Base-by-base conservation (phyloP, 306 rosid genomes). In the Luffa aegyptiaca region DNA sequence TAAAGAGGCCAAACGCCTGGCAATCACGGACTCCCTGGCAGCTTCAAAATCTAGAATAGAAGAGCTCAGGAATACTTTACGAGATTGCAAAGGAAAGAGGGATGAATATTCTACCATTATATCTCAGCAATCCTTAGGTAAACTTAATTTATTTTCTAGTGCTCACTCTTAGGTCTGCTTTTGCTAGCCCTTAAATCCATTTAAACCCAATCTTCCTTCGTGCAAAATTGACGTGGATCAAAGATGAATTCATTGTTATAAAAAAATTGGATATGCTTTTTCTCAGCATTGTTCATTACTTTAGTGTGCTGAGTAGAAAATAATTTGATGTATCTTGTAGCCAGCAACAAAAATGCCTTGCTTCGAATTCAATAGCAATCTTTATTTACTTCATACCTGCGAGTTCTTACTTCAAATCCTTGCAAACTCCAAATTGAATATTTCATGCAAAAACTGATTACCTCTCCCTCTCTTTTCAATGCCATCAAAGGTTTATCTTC, bases 1-100 rank as follows among this genome's bases (percentile, higher is more conserved):
- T 55, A 91, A 82, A 84, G 97, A 92, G 87, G 97, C 92, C 31
- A 90, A 84, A 63, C 89, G 93, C 45, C 87, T 92, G 90, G 89
- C 90, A 3, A 45, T 90, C 86, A 63, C 80, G 81, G 97, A 95
- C 44, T 88, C 90, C 48, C 72, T 92, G 88, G 88, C 80, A 44
- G 87, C 92, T 82, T 84, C 86, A 46, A 91, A 83, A 83, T 79
- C 87, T 58, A 89, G 90, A 79, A 80, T 84, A 41, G 93, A 87
- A 63, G 78, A 83, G 52, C 88, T 92, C 18, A 89, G 82, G 56
- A 59, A 82, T 76, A 77, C 62, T 41, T 66, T 90, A 82, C 88
- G 84, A 72, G 87, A 84, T 59, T 89, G 55, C 73, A 90, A 80
- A 68, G 74, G 82, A 35, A 86, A 79, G 87, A 91, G 86, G 58